Evolutionary conservation across 805 yeast species (phyloP).

Genomic region (Candida stauntonica): DNA sequence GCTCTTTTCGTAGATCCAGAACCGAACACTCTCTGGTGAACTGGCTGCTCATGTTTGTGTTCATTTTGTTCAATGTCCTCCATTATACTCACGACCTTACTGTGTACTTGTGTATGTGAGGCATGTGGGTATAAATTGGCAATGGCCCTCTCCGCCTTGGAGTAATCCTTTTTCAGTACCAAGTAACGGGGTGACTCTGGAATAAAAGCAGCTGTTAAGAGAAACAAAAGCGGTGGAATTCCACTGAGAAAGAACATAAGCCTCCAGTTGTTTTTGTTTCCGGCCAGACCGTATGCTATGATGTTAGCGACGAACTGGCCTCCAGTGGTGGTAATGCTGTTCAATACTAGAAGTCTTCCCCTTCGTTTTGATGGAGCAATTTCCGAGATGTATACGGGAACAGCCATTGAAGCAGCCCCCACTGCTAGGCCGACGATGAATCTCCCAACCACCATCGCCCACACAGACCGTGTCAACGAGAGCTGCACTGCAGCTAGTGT

Average conservation of each 20-base stretch:
- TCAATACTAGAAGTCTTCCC: conserved; percentile 36
- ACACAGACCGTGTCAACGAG: conserved; percentile 36
- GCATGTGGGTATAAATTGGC: conserved; percentile 41
- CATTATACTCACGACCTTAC: conserved; percentile 44
- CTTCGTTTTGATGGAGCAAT: conserved; percentile 39
- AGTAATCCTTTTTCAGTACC: conserved; percentile 29
- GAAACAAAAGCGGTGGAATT: conserved; percentile 38
- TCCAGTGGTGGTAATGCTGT: conserved; percentile 43
- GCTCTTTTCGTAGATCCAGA: conserved; percentile 34
- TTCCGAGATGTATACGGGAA: conserved; percentile 56
- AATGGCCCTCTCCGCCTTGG: conserved; percentile 39
- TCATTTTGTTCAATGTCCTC: conserved; percentile 31
- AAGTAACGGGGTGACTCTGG: conserved; percentile 50
- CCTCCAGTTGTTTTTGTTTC: conserved; percentile 34
- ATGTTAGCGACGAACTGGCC: conserved; percentile 45
- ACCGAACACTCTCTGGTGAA: conserved; percentile 9
- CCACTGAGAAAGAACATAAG: conserved; percentile 35
- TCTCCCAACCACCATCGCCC: conserved; percentile 48
- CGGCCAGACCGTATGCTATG: conserved; percentile 32
- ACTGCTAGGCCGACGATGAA: conserved; percentile 66
- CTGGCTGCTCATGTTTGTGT: conserved; percentile 4
- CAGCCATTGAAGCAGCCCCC: conserved; percentile 66
- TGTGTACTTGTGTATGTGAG: conserved; percentile 37
- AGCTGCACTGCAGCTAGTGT: conserved; percentile 47
- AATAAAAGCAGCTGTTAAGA: conserved; percentile 36